These are phyloP conservation scores for Geoglossum cookeanum DNA, from an alignment of 2,329 filamentous ascomycete genomes.

Conservation along the genomic window DNA sequence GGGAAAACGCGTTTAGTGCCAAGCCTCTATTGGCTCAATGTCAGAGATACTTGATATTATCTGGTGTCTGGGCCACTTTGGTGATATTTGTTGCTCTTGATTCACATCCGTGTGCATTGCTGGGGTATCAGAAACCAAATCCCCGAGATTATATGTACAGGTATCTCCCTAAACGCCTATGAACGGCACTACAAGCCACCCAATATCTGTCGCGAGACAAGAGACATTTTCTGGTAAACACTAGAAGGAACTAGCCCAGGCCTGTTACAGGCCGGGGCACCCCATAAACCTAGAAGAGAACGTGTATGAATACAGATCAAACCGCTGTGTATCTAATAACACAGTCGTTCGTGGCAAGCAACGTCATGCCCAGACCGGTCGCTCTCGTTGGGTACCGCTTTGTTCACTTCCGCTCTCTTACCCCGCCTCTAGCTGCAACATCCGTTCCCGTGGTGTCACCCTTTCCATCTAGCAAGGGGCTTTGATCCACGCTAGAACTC, in stretches of 20 bases:
- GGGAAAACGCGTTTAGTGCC: background rate
- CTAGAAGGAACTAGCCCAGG: background rate
- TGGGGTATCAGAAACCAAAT: background rate
- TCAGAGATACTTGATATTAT: too few species aligned
- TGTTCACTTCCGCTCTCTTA: background rate
- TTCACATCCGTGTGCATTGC: background rate
- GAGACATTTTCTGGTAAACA: background rate
- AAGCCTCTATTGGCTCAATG: too few species aligned
- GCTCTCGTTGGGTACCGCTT: background rate
- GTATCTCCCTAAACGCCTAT: background rate
- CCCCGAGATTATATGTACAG: background rate
- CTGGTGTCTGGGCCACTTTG: too few species aligned
- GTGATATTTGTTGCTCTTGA: too few species aligned
- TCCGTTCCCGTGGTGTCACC: background rate
- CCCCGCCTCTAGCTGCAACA: background rate
- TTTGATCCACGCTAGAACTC: conserved; percentile 29
- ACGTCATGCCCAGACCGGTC: too few species aligned
- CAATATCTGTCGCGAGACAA: background rate
- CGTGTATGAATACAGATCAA: background rate
- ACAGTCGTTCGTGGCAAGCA: background rate
- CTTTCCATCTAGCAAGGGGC: conserved; percentile 30
- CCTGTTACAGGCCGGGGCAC: background rate
- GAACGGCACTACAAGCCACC: background rate
- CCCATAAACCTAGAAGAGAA: background rate
- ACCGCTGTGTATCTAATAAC: background rate